Percentiles rank a stretch among this genome's conserved stretches.
These are phyloP conservation scores for Septoria linicola DNA, from an alignment of 2,329 filamentous ascomycete species.

Conservation along the genomic window DNA sequence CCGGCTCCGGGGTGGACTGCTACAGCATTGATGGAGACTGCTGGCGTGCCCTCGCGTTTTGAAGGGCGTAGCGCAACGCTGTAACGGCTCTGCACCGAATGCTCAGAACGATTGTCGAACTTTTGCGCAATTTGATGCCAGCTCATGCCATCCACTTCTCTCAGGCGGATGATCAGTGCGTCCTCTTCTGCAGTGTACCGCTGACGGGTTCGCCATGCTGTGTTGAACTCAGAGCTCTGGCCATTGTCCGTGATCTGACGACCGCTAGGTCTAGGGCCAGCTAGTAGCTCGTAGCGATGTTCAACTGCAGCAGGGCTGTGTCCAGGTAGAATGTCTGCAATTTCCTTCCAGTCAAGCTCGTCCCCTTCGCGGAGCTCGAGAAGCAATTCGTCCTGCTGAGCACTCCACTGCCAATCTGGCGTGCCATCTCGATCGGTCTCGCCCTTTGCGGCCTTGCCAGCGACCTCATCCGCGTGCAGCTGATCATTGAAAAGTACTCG, in stretches of 20 bases:
- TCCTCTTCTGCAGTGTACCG: slow-evolving; percentile 13
- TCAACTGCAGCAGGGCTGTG: slow-evolving; percentile 21
- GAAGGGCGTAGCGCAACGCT: background rate
- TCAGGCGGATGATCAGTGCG: slow-evolving; percentile 17
- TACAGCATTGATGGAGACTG: too few relatives aligned
- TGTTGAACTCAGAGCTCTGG: background rate
- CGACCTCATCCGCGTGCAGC: slow-evolving; percentile 9
- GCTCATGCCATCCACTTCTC: slow-evolving; percentile 12
- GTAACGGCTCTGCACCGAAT: slow-evolving; percentile 4
- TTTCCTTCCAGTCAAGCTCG: slow-evolving; percentile 32
- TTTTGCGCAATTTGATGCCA: slow-evolving; percentile 14
- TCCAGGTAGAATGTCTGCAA: slow-evolving; percentile 22
- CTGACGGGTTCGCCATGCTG: background rate
- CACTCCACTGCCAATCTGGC: slow-evolving; percentile 29
- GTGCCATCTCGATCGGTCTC: slow-evolving; percentile 11
- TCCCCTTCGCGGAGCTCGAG: slow-evolving; percentile 34
- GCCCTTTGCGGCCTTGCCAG: background rate
- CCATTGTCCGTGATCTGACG: background rate
- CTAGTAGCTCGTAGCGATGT: slow-evolving; percentile 24
- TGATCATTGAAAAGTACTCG: slow-evolving; percentile 29
- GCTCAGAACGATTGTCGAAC: slow-evolving; percentile 1
- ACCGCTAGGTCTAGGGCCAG: background rate
- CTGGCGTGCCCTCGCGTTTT: background rate
- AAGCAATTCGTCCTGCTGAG: slow-evolving; percentile 40
- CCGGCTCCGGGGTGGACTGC: too few relatives aligned